Conservation (phyloP, 116 monocot genomes). For the Iris pallida region DNA sequence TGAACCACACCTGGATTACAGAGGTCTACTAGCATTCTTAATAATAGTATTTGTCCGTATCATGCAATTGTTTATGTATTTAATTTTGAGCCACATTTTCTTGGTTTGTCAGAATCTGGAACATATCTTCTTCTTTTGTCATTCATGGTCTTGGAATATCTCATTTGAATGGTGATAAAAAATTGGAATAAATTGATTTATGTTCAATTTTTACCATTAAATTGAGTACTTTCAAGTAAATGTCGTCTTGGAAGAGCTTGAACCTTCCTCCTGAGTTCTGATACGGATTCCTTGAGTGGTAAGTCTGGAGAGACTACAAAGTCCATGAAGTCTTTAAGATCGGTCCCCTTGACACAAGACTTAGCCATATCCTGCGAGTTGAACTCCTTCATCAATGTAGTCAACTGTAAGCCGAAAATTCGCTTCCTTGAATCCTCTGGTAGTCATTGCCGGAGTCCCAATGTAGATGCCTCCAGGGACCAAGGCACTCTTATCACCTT, state of each 20-base stretch:
- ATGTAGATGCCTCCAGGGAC: conserved; percentile 38
- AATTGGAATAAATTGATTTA: too few relatives aligned
- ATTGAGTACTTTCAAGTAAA: too few relatives aligned
- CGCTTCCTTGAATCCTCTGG: conserved; percentile 41
- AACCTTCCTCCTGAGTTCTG: conserved; percentile 22
- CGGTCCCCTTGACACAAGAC: conserved; percentile 10
- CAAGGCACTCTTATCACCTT: conserved; percentile 36
- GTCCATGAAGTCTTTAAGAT: conserved; percentile 33
- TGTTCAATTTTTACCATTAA: too few relatives aligned
- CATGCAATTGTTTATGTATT: too few relatives aligned
- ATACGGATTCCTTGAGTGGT: conserved; percentile 18
- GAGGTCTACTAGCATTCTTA: too few relatives aligned
- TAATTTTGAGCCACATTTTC: too few relatives aligned
- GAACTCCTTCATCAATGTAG: conserved; percentile 35
- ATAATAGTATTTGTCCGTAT: too few relatives aligned
- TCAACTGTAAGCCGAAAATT: conserved; percentile 33
- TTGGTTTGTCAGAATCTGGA: too few relatives aligned
- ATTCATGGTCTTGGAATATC: too few relatives aligned
- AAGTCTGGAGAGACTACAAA: conserved; percentile 20
- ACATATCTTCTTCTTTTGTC: too few relatives aligned
- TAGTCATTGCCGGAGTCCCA: conserved; percentile 62
- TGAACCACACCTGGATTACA: too few relatives aligned
- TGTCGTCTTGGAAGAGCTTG: conserved; percentile 34
- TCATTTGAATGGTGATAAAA: too few relatives aligned
- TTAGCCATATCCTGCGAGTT: conserved; percentile 42